Evolutionary conservation across 495 filamentous ascomycete genomes (phyloP).

Genomic region (Penicillium roqueforti): DNA sequence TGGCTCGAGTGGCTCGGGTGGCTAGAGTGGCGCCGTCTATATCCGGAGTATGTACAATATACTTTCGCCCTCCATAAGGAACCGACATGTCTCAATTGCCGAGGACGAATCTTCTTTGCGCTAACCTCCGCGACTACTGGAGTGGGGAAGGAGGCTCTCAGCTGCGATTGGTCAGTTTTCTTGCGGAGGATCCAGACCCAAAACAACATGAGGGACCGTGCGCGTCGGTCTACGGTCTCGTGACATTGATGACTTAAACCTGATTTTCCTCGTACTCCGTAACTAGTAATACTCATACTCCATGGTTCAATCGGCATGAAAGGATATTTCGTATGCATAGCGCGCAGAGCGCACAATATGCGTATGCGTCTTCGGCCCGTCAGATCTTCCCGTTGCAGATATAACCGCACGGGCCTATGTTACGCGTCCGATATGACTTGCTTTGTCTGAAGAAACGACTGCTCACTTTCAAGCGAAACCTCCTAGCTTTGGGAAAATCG

Average conservation of each 20-base stretch:
- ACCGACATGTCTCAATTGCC: not conserved
- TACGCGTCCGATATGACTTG: too few species aligned
- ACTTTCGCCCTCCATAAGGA: too few species aligned
- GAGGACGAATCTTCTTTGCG: not conserved
- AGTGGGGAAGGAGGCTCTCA: not conserved
- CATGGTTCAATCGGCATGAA: not conserved
- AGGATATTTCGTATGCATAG: not conserved
- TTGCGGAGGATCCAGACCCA: not conserved
- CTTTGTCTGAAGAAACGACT: too few species aligned
- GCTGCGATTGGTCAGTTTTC: not conserved
- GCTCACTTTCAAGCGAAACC: conserved; percentile 8
- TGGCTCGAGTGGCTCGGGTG: not conserved
- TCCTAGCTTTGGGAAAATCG: conserved; percentile 1
- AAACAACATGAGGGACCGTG: not conserved
- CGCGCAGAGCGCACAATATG: too few species aligned
- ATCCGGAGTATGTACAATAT: too few species aligned
- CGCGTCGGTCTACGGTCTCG: not conserved
- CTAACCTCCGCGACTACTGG: not conserved
- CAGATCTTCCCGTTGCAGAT: conserved; percentile 17
- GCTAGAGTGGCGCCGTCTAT: not conserved
- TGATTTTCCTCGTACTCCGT: too few species aligned
- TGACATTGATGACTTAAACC: not conserved
- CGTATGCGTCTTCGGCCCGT: conserved; percentile 1
- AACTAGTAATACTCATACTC: too few species aligned
- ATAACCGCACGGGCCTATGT: conserved; percentile 12